Base-by-base conservation (phyloP, 2,329 filamentous ascomycete genomes). In the Trichoderma sp. region DNA sequence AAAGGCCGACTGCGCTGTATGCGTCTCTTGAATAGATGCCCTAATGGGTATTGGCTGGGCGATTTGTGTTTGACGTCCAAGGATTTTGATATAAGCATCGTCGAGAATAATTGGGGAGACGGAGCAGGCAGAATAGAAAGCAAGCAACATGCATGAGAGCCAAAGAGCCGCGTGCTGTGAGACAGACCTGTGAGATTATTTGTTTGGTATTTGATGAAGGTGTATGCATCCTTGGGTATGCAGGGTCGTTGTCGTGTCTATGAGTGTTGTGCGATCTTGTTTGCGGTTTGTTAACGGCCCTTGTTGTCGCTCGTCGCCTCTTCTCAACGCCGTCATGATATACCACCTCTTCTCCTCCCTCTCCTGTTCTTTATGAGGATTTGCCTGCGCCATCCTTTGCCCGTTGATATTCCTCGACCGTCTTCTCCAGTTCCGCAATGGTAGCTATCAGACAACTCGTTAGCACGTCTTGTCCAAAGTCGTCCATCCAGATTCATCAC, bases 391-490 rank as follows among this genome's bases (percentile, higher is more conserved):
- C 50, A 7, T 62, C 43, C 9, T 57, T 66, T 7, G 57, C 34
- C 57, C 43, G 34, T 45, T 66, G 6, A 21, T 67, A 67, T 19
- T 65, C 58, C 6, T 66, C 43, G 5, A 67, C 66, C 2, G 56
- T 67, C 3, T 28, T 48, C 26, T 67, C 66, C 19, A 67, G 66
- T n/a, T 24, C 41, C 19, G 63, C 52, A 47, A 67, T 66, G 10
- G 63, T 67, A 5, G 56, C 66, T 67, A 43, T 24, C 30, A 24
- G 12, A 48, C 26, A 6, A 64, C 34, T 39, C n/a, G 39, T 65
- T 15, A 62, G 63, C 63, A 15, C 9, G 24, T 17, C 5, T 39
- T 28, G 9, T 19, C 28, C 9, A 10, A 17, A 1, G 21, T 15
- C 5, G 30, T 21, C 12, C 6, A 19, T 7, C 30, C 2, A 7